Evolutionary conservation across 2,329 filamentous ascomycete species (phyloP), one percentile per base, ranked within the genome.

Genomic region (Epichloe hybrida): DNA sequence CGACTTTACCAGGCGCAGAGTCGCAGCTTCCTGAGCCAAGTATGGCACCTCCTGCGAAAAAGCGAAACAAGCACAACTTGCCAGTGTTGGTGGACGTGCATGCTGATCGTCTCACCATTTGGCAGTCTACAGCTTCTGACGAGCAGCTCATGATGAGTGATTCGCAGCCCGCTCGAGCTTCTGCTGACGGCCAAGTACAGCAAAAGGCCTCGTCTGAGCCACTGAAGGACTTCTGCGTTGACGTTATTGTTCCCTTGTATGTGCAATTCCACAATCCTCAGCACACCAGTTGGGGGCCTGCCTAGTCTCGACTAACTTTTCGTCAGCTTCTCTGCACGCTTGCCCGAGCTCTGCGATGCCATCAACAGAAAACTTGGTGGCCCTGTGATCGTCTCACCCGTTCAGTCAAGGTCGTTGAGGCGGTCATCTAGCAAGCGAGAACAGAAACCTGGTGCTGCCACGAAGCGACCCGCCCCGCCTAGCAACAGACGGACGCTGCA

Each of bases 191-290:
- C 2, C 66, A 66, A 50, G 64, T 62, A 50, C 63, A 66, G 45
- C 69, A 70, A 52, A 67, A 67, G 51, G 56, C 66, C 52, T 69
- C 72, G 20, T 69, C 72, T 0, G 86, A 90, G 60, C 79, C 83
- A 6, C 69, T 90, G 6, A 80, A 77, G 55, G 83, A 85, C 62
- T 93, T 91, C 61, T 91, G 86, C 60, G 73, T 86, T 15, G 86
- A 93, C 61, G 83, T 93, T 40, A 81, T 93, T 57, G 71, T 88
- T 43, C 86, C 87, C 36, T 91, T 91, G 79, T 84, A 70, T 73
- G 80, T 66, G 7, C 34, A 36, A 5, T 8, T 9, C 21, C 4
- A 23, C 11, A 20, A 20, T 27, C 4, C 17, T 17, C 0, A 31
- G 27, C 36, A 38, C 12, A 38, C 15, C 15, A 0, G 36, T 43